phyloP scores from a whole-genome alignment of 1,284 basidiomycete species.

The Grifola frondosa region DNA sequence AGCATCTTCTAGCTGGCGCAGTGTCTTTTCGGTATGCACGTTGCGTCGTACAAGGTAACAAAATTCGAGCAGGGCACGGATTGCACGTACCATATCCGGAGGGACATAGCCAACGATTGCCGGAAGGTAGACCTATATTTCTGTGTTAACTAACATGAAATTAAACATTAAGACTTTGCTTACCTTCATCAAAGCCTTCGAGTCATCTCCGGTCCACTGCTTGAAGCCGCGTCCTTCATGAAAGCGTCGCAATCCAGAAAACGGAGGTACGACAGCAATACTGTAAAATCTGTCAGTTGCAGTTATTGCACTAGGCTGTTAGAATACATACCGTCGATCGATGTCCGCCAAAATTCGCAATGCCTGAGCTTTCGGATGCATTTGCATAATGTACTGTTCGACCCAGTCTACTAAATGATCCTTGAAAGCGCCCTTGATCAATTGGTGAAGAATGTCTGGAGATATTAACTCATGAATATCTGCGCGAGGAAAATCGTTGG shows the following conservation, averaged over 20 bases:
- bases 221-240: slow-evolving; percentile 17
- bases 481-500: slow-evolving; percentile 5
- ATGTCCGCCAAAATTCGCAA: slow-evolving; percentile 12
- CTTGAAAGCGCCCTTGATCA: slow-evolving; percentile 2
- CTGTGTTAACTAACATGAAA: neutral
- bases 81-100: slow-evolving; percentile 1
- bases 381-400: neutral
- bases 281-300: neutral
- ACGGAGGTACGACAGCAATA: slow-evolving; percentile 11
- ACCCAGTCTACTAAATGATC: too few relatives aligned
- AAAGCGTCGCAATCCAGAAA: slow-evolving; percentile 13
- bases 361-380: neutral
- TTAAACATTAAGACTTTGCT: neutral
- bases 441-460: slow-evolving; percentile 7
- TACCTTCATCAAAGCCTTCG: slow-evolving; percentile 22
- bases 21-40: neutral
- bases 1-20: slow-evolving; percentile 6
- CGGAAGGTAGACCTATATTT: slow-evolving; percentile 15
- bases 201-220: slow-evolving; percentile 23
- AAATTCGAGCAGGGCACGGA: slow-evolving; percentile 13
- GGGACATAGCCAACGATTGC: slow-evolving; percentile 20
- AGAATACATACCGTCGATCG: slow-evolving; percentile 15
- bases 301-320: neutral
- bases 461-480: slow-evolving; percentile 7
- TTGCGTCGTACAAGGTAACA: slow-evolving; percentile 10